A percentile compares a stretch with the other conserved stretches of the same genome.
Conservation (phyloP, 106 monocot genomes). For the Amphibolis antarctica region DNA sequence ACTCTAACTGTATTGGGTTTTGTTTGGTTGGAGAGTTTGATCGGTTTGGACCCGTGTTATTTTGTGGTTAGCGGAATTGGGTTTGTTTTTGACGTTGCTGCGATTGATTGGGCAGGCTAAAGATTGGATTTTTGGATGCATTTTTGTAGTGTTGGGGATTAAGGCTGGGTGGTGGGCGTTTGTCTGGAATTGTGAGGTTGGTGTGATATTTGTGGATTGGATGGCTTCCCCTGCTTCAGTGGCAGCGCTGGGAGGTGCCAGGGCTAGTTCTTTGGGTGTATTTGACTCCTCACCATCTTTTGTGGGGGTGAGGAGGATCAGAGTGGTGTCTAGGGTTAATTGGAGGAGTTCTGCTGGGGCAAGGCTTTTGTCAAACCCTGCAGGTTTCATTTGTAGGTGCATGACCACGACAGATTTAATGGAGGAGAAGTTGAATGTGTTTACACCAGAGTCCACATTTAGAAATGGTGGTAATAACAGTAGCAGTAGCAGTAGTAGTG, state of each 20-base stretch:
- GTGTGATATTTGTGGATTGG: not conserved
- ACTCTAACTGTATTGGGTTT: too few relatives aligned
- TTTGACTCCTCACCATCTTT: slow-evolving; percentile 26
- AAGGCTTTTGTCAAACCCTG: slow-evolving; percentile 23
- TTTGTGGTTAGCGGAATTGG: not conserved
- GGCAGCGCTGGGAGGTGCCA: slow-evolving; percentile 53
- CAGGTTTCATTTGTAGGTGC: slow-evolving; percentile 38
- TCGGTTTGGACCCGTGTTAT: too few relatives aligned
- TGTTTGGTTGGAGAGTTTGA: too few relatives aligned
- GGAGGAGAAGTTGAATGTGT: slow-evolving; percentile 43
- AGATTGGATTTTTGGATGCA: slow-evolving; percentile 14
- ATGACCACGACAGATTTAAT: slow-evolving; percentile 52
- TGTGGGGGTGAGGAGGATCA: slow-evolving; percentile 28
- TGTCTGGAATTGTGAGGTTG: slow-evolving; percentile 1
- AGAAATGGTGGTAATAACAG: slow-evolving; percentile 16
- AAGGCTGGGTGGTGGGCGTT: not conserved
- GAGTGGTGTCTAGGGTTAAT: slow-evolving; percentile 43
- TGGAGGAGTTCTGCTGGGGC: slow-evolving; percentile 12
- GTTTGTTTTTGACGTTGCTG: too few relatives aligned
- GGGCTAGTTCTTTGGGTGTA: slow-evolving; percentile 19
- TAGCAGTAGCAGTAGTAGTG: slow-evolving; percentile 5
- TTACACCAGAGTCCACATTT: slow-evolving; percentile 44
- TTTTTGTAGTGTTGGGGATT: slow-evolving; percentile 1
- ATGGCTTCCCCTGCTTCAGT: slow-evolving; percentile 88
- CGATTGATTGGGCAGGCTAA: not conserved